Percentiles rank a stretch among this genome's conserved stretches.
Evolutionary conservation across 805 yeast species (phyloP).

Genomic region (Kazachstania kunashirensis): DNA sequence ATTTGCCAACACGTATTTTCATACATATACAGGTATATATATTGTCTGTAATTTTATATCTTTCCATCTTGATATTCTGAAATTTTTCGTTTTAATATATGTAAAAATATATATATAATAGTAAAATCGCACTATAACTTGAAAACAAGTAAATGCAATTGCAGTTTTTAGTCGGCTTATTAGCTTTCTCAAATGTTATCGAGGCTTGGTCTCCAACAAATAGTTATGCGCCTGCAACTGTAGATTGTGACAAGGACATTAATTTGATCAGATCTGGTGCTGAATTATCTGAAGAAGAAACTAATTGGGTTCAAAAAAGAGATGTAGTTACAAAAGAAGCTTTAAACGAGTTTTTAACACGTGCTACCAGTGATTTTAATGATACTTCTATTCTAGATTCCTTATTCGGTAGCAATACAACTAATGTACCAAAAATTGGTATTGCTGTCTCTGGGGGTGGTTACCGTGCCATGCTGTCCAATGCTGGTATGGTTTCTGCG

Average conservation of each 20-base stretch:
- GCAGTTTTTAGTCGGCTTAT: slow-evolving; percentile 4
- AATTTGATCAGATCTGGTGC: slow-evolving; percentile 38
- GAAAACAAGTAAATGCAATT: too few species aligned
- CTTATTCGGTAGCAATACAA: slow-evolving; percentile 14
- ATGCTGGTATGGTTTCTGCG: slow-evolving; percentile 81
- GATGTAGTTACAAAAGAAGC: slow-evolving; percentile 36
- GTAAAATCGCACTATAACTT: too few species aligned
- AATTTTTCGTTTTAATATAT: too few species aligned
- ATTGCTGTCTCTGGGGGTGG: slow-evolving; percentile 80
- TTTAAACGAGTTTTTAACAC: slow-evolving; percentile 37
- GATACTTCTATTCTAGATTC: slow-evolving; percentile 11
- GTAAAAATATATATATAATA: too few species aligned
- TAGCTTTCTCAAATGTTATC: slow-evolving; percentile 4
- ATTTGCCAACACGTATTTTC: too few species aligned
- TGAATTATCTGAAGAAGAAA: slow-evolving; percentile 36
- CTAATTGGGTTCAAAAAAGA: slow-evolving; percentile 40
- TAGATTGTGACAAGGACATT: slow-evolving; percentile 39
- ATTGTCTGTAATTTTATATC: too few species aligned
- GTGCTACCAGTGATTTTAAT: slow-evolving; percentile 27
- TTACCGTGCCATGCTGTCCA: slow-evolving; percentile 76
- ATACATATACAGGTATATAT: too few species aligned
- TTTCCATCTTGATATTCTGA: too few species aligned
- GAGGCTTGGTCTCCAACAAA: slow-evolving; percentile 35
- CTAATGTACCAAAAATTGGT: slow-evolving; percentile 39
- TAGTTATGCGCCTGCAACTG: slow-evolving; percentile 50